Evolutionary conservation across 2,329 filamentous ascomycete species (phyloP), one percentile per base, ranked within the genome.

Genomic region (Leptoxyphium fumago): DNA sequence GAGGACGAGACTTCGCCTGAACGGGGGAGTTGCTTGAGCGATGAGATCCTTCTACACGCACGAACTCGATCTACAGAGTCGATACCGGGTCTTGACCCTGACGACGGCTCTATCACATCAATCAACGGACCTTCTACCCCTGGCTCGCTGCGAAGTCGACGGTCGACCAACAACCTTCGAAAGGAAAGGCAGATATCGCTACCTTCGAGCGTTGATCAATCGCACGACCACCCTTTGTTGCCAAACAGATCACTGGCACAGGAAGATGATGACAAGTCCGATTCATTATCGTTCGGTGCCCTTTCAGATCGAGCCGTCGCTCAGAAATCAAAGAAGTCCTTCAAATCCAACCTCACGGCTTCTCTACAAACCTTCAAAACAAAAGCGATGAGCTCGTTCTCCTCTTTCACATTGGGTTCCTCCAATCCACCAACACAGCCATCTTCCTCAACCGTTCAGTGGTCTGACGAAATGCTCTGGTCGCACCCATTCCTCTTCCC

Each of bases 261-360:
- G 28, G 45, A 53, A 21, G 55, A 62, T 18, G 41, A 49, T 38
- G 46, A 60, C 11, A 52, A 55, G 21, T 57, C 61, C 29, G 56
- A 61, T 34, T 60, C 52, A 47, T 55, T 53, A 50, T 53, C 62
- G 28, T 44, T 57, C 14, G 53, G 49, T 38, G 55, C 56, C 45
- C 53, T 21, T 45, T 44, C 26, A 49, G 53, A 45, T 49, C 56
- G 38, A 50, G 53, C 57, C 13, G 49, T 59, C 17, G 53, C 61
- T 26, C 65, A 68, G 39, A 68, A 68, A 43, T 49, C 67, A 4
- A 63, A 63, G 42, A 65, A 64, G 14, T 71, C 68, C 1, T 75
- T 80, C 62, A 78, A 74, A 48, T 80, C 77, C 0, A 80, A 80
- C 47, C 63, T 80, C 38, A 80, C 76, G 0, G 73, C 75, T 2